These are phyloP conservation scores for Vigna angularis DNA, from an alignment of 306 rosid species.

Conservation along the genomic window DNA sequence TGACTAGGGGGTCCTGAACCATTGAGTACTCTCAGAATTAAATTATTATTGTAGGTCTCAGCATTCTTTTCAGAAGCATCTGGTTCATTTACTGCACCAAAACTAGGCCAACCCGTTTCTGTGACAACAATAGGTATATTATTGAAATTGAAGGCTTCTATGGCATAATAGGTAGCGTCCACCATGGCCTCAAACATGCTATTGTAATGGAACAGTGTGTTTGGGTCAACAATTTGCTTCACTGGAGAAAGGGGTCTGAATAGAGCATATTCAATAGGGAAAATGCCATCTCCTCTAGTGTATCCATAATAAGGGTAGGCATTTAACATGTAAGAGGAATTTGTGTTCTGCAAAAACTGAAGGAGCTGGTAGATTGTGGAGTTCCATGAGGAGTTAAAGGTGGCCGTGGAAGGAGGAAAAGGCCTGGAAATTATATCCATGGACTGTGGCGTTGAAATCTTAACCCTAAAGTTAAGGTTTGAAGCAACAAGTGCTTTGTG, in stretches of 20 bases:
- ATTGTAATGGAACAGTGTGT: slow-evolving; percentile 78
- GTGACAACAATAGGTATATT: slow-evolving; percentile 78
- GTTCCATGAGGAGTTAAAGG: slow-evolving; percentile 76
- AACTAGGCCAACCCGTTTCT: slow-evolving; percentile 89
- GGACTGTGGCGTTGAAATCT: slow-evolving; percentile 85
- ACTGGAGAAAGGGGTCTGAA: slow-evolving; percentile 72
- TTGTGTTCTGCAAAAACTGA: slow-evolving; percentile 77
- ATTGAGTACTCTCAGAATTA: slow-evolving; percentile 77
- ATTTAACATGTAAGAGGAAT: slow-evolving; percentile 81
- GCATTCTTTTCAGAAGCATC: slow-evolving; percentile 86
- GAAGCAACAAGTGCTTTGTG: slow-evolving; percentile 85
- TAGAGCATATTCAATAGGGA: slow-evolving; percentile 90
- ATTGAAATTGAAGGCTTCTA: slow-evolving; percentile 70
- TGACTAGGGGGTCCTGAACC: slow-evolving; percentile 91
- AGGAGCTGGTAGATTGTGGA: slow-evolving; percentile 72
- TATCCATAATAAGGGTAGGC: slow-evolving; percentile 82
- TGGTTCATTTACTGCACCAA: slow-evolving; percentile 80
- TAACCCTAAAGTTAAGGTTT: slow-evolving; percentile 73
- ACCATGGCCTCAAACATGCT: slow-evolving; percentile 98
- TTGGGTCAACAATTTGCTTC: slow-evolving; percentile 95
- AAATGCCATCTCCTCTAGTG: slow-evolving; percentile 74
- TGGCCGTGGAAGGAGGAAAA: slow-evolving; percentile 89
- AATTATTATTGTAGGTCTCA: slow-evolving; percentile 64
- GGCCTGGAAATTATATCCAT: slow-evolving; percentile 81
- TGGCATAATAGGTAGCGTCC: slow-evolving; percentile 86